These are phyloP conservation scores for Pichia rugopelliculosa DNA, from an alignment of 805 yeast genomes.

Conservation along the genomic window DNA sequence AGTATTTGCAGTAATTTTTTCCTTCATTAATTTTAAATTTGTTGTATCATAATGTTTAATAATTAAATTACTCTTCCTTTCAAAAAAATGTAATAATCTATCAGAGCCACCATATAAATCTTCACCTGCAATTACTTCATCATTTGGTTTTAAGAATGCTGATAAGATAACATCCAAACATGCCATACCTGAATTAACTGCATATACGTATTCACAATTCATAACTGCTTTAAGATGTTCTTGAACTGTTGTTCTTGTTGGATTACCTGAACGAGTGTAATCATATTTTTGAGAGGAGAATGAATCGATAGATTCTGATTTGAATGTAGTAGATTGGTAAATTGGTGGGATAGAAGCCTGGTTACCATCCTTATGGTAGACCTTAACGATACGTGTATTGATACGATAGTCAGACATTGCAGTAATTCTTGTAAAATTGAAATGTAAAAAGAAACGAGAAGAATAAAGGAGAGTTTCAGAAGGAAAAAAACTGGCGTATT, in stretches of 20 bases:
- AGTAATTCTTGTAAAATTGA: too few species aligned
- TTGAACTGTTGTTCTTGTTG: conserved; percentile 79
- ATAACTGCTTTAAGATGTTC: conserved; percentile 70
- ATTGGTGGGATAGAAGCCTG: conserved; percentile 81
- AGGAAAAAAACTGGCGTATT: too few species aligned
- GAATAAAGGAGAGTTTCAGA: too few species aligned
- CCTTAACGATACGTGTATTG: conserved; percentile 60
- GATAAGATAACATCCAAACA: conserved; percentile 74
- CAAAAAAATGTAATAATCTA: conserved; percentile 68
- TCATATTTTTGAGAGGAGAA: conserved; percentile 64
- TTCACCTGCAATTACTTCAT: conserved; percentile 88
- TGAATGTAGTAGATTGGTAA: conserved; percentile 92
- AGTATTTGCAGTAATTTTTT: conserved; percentile 50
- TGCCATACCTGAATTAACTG: conserved; percentile 90
- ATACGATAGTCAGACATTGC: conserved; percentile 3
- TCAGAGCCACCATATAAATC: conserved; percentile 94
- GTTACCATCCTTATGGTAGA: conserved; percentile 59
- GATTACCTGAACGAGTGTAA: conserved; percentile 90
- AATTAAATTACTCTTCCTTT: conserved; percentile 53
- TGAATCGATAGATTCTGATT: conserved; percentile 61
- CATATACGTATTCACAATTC: conserved; percentile 69
- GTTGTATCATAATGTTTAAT: conserved; percentile 82
- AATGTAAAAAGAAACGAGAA: background rate
- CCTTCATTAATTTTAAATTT: conserved; percentile 49
- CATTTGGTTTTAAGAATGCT: conserved; percentile 71